Conservation (phyloP, 208 protist genomes). For the Trypanosoma cruzi region DNA sequence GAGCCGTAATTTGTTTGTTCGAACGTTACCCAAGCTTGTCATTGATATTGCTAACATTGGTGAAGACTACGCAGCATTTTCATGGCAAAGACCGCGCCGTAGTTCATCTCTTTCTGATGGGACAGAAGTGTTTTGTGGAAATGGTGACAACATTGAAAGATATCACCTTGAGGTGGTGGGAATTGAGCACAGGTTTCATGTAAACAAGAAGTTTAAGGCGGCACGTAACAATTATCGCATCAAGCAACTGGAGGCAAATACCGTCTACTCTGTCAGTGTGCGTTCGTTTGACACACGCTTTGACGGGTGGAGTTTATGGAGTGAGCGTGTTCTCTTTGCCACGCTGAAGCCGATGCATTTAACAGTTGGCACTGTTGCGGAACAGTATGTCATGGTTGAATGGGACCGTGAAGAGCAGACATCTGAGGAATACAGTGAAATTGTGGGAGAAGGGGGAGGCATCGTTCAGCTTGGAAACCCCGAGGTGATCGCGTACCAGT, state of each 20-base stretch:
- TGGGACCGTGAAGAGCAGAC: conserved; percentile 78
- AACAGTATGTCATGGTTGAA: conserved; percentile 82
- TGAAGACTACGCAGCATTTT: conserved; percentile 77
- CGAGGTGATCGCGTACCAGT: conserved; percentile 73
- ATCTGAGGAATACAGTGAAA: conserved; percentile 55
- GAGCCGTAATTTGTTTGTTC: conserved; percentile 70
- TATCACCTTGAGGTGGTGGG: conserved; percentile 88
- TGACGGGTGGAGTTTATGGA: conserved; percentile 70
- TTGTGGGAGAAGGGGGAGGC: conserved; percentile 25
- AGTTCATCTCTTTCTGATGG: conserved; percentile 62
- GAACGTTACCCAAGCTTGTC: conserved; percentile 83
- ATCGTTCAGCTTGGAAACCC: conserved; percentile 62
- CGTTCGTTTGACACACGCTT: conserved; percentile 59
- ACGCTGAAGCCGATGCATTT: conserved; percentile 83
- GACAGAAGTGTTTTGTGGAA: conserved; percentile 51
- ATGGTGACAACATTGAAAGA: conserved; percentile 42
- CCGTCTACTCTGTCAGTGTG: conserved; percentile 76
- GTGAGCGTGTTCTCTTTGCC: conserved; percentile 67
- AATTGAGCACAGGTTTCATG: conserved; percentile 55
- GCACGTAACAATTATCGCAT: conserved; percentile 64
- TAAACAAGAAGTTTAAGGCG: conserved; percentile 81
- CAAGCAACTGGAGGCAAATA: conserved; percentile 76
- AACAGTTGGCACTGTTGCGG: conserved; percentile 40
- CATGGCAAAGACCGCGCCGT: conserved; percentile 69
- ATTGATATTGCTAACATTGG: conserved; percentile 65